Base-by-base conservation (phyloP, 768 basidiomycete species). In the Boletus sp. region DNA sequence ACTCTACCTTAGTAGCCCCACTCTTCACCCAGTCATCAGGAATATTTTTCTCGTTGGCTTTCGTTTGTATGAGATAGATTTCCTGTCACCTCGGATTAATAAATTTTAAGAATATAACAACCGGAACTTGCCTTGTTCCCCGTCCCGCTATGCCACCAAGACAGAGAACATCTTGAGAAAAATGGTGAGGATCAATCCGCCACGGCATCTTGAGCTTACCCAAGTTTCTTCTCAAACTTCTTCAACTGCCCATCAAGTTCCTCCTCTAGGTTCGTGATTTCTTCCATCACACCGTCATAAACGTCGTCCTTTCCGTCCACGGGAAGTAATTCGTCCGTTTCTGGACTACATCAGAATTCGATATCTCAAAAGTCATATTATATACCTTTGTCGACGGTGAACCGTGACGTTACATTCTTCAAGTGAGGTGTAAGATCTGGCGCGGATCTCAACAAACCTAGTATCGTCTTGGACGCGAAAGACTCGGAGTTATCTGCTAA, bases 1-100 rank as follows among this genome's bases (percentile, higher is more conserved):
- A 24, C 56, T 71, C 36, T 52, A 90, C 94, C 80, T 97, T 95
- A 1, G 92, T 95, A 8, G 83, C 80, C 14, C 83, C 78, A 40
- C 78, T 82, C 73, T 95, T 94, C 12, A 80, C 83, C 95, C 96
- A 98, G 55, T 86, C 81, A 29, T 83, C 79, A 0, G 94, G 94
- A n/a, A 91, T 78, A 55, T 83, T 79, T 62, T 87, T 81, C 55
- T 83, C 73, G 2, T 71, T 73, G 1, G 79, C 75, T 18, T 85
- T 77, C 10, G 86, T 87, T 75, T 95, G 89, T 17, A 98, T 78
- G 8, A 94, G 82, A 70, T 93, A 96, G 35, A 97, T 94, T 68
- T 98, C 95, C 89, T 94, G 58, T 17, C 44, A 20, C 33, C n/a
- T 39, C 53, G 35, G 49, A 20, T 62, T 14, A 57, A 39, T 32